Percentiles rank a stretch among this genome's conserved stretches.
Evolutionary conservation across 163 green algal species (phyloP).

Genomic region (Scenedesmus sp.): DNA sequence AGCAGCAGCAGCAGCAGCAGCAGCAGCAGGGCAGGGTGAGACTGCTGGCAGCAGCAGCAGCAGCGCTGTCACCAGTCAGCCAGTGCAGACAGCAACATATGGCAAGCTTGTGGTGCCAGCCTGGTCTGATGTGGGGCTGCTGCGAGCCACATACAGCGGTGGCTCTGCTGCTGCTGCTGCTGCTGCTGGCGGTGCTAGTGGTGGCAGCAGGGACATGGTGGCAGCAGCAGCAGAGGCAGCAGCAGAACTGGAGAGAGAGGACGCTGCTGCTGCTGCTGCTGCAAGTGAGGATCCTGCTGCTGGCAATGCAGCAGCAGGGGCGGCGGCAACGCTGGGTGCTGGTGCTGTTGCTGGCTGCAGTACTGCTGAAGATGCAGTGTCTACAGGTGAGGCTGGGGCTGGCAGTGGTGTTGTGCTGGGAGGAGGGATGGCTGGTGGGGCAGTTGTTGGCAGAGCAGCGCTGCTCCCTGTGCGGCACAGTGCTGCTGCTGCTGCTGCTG

Average conservation of each 20-base stretch:
- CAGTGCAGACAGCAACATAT: neutral
- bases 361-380: neutral
- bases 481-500: neutral
- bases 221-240: conserved; percentile 6
- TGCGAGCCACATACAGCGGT: conserved; percentile 3
- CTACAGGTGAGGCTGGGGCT: neutral
- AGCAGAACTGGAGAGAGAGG: neutral
- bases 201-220: neutral
- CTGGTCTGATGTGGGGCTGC: conserved; percentile 30
- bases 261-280: neutral
- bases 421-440: neutral
- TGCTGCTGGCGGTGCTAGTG: neutral
- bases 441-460: no score
- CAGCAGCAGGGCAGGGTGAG: neutral
- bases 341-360: neutral
- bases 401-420: neutral
- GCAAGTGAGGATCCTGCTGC: neutral
- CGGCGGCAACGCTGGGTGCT: neutral
- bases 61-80: neutral
- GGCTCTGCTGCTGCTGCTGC: neutral
- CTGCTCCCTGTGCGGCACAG: neutral
- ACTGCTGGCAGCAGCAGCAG: neutral
- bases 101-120: neutral
- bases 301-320: neutral
- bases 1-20: neutral